Evolutionary conservation across 148 eudicot genomes (phyloP).

Genomic region (Oxyria digyna): DNA sequence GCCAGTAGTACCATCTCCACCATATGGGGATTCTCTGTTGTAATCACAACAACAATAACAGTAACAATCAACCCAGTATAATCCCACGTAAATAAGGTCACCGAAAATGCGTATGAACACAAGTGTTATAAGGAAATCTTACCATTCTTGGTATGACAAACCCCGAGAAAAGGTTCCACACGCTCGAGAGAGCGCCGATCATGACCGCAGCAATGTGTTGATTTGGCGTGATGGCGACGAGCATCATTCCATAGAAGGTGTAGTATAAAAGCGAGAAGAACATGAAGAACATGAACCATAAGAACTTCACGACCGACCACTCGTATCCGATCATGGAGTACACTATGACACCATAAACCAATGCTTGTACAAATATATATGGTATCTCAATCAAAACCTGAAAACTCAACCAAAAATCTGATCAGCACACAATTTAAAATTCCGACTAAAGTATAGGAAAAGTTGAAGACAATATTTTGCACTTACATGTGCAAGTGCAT

Average conservation of each 20-base stretch:
- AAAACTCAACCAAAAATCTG: neutral
- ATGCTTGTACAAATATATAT: constrained; percentile 20
- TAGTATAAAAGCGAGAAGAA: constrained; percentile 28
- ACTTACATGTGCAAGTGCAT: constrained; percentile 13
- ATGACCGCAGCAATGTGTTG: constrained; percentile 28
- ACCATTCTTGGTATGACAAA: constrained; percentile 34
- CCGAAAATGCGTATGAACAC: neutral
- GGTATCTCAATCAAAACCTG: constrained; percentile 36
- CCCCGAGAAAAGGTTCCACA: constrained; percentile 36
- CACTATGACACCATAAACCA: constrained; percentile 21
- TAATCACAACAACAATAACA: neutral
- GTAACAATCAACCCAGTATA: neutral
- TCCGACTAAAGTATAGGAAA: neutral
- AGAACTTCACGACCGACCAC: constrained; percentile 25
- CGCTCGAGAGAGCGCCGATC: constrained; percentile 18
- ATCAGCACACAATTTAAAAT: neutral
- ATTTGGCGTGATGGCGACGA: constrained; percentile 35
- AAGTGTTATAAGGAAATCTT: constrained; percentile 4
- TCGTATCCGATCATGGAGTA: constrained; percentile 31
- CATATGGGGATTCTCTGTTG: constrained; percentile 9
- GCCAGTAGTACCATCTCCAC: constrained; percentile 41
- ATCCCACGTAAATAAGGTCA: neutral
- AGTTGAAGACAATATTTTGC: neutral
- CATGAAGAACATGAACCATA: constrained; percentile 32
- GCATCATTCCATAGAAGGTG: constrained; percentile 37